Conservation (phyloP, 306 rosid species). For the Biancaea sappan region DNA sequence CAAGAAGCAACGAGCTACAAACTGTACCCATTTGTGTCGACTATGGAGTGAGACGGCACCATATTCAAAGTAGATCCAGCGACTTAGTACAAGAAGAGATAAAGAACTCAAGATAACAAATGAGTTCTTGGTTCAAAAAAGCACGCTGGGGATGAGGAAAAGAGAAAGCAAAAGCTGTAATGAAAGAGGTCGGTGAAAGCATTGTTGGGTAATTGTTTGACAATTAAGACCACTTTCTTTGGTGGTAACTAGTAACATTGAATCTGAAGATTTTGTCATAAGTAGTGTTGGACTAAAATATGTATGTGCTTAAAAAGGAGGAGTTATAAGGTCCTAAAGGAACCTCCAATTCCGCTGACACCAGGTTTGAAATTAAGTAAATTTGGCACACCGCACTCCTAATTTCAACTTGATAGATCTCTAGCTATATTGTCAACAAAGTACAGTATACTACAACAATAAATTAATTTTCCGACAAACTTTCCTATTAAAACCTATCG, state of each 20-base stretch:
- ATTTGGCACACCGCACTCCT: background rate
- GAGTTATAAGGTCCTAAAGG: background rate
- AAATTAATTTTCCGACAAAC: no score
- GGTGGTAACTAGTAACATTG: slow-evolving; percentile 29
- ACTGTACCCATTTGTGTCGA: no score
- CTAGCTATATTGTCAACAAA: background rate
- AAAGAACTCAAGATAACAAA: background rate
- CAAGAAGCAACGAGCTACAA: no score
- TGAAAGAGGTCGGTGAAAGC: slow-evolving; percentile 3
- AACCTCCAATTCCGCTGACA: slow-evolving; percentile 27
- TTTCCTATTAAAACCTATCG: no score
- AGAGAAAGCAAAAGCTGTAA: background rate
- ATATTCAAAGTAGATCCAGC: background rate
- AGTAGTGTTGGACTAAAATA: background rate
- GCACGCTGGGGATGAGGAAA: background rate
- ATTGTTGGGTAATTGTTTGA: background rate
- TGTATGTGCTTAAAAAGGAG: background rate
- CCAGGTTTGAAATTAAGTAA: slow-evolving; percentile 32
- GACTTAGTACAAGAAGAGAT: background rate
- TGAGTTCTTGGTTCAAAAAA: background rate
- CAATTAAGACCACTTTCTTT: background rate
- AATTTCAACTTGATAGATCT: background rate
- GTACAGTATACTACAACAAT: no score
- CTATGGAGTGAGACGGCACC: no score
- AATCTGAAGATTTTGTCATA: slow-evolving; percentile 10